Evolutionary conservation across 2,329 filamentous ascomycete genomes (phyloP).

Genomic region (Exutisphaerella laricina): DNA sequence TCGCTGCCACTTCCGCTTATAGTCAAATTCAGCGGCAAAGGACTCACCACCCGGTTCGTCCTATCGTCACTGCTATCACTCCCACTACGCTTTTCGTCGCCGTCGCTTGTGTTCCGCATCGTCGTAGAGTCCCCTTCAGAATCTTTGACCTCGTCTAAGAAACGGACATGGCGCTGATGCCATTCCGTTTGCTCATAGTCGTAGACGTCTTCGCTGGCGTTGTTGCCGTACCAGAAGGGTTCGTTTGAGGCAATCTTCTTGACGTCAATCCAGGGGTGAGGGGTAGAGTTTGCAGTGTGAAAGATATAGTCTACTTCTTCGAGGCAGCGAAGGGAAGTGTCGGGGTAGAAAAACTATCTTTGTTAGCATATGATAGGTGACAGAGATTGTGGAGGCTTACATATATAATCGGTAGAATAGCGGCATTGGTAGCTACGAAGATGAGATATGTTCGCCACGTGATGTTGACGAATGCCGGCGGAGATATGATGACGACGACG

Average conservation of each 20-base stretch:
- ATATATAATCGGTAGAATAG: constrained; percentile 51
- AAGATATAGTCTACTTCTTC: constrained; percentile 68
- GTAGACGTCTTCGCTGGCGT: constrained; percentile 17
- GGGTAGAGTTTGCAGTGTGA: constrained; percentile 42
- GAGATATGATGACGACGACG: constrained; percentile 24
- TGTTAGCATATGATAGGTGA: too few relatives aligned
- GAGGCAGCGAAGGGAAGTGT: constrained; percentile 50
- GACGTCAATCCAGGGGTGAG: constrained; percentile 45
- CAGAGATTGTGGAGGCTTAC: background rate
- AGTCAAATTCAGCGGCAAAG: background rate
- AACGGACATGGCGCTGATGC: constrained; percentile 30
- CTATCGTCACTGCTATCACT: constrained; percentile 1
- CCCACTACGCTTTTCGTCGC: constrained; percentile 2
- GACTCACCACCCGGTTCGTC: background rate
- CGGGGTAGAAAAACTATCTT: constrained; percentile 59
- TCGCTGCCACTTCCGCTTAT: background rate
- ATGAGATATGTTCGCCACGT: constrained; percentile 53
- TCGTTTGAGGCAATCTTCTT: constrained; percentile 46
- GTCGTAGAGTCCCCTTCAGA: constrained; percentile 23
- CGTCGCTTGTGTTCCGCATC: constrained; percentile 6
- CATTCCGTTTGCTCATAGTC: constrained; percentile 26
- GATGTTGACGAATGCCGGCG: constrained; percentile 21
- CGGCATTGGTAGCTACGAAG: constrained; percentile 59
- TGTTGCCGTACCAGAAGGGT: constrained; percentile 43
- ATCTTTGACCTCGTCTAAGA: constrained; percentile 25